phyloP scores from a whole-genome alignment of 2,329 filamentous ascomycete species.

The Cladosporium sp. region DNA sequence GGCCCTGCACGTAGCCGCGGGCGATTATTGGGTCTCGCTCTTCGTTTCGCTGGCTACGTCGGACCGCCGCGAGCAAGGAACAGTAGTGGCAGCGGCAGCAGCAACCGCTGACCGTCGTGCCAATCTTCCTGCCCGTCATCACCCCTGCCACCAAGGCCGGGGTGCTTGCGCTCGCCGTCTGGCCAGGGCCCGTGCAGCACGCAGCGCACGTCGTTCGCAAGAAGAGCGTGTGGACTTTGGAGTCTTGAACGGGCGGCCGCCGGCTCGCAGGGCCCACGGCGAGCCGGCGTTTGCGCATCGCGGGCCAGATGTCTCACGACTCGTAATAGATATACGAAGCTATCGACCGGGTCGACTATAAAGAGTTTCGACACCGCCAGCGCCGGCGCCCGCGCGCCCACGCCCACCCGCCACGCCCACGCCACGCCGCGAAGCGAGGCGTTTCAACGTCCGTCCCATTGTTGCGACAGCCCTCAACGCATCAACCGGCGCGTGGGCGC shows the following conservation, averaged over 20 bases:
- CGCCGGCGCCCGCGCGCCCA: neutral
- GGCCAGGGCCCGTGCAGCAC: conserved; percentile 7
- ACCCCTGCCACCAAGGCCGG: conserved; percentile 5
- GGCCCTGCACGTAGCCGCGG: too few species aligned
- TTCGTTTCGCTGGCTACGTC: conserved; percentile 8
- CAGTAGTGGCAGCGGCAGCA: neutral
- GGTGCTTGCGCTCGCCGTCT: neutral
- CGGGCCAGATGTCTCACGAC: conserved; percentile 7
- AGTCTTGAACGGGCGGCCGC: neutral
- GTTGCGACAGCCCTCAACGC: neutral
- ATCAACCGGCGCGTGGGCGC: conserved; percentile 5
- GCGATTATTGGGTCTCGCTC: too few species aligned
- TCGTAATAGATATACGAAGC: conserved; percentile 3
- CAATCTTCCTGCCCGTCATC: conserved; percentile 11
- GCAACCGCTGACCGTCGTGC: conserved; percentile 10
- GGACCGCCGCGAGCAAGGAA: conserved; percentile 12
- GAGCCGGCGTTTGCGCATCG: neutral
- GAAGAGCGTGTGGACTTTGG: neutral
- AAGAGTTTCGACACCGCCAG: neutral
- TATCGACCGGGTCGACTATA: conserved; percentile 10
- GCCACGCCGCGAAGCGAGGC: conserved; percentile 10
- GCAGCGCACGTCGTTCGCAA: neutral
- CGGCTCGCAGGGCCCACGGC: neutral
- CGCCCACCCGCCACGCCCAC: conserved; percentile 5
- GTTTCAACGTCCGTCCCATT: conserved; percentile 10